These are phyloP conservation scores for Leccinum rimulosum DNA, from an alignment of 768 basidiomycete species.

Conservation along the genomic window DNA sequence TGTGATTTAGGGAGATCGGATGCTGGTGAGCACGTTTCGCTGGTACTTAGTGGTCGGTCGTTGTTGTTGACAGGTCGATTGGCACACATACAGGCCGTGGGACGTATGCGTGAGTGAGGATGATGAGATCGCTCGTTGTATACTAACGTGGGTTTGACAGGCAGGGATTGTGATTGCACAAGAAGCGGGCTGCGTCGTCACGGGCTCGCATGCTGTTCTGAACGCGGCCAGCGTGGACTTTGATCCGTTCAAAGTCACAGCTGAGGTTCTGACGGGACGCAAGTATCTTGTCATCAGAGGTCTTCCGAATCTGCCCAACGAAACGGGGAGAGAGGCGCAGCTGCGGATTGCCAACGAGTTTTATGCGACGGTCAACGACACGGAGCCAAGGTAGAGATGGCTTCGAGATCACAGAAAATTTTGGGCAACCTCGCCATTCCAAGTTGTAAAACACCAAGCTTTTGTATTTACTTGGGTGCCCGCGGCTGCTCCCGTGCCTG, in stretches of 20 bases:
- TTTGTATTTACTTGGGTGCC: too few species aligned
- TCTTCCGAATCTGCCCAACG: conserved; percentile 59
- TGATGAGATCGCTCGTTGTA: background rate
- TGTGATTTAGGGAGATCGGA: conserved; percentile 68
- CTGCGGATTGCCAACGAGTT: conserved; percentile 81
- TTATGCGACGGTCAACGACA: conserved; percentile 77
- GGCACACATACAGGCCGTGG: conserved; percentile 57
- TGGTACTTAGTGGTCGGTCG: background rate
- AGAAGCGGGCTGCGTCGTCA: conserved; percentile 82
- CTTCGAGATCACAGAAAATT: too few species aligned
- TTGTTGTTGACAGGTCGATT: background rate
- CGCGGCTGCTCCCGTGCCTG: too few species aligned
- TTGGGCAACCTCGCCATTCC: too few species aligned
- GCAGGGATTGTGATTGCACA: conserved; percentile 90
- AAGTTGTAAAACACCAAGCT: too few species aligned
- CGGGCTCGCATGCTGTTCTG: conserved; percentile 60
- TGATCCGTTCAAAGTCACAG: conserved; percentile 60
- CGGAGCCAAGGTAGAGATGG: conserved; percentile 44
- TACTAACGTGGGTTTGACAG: conserved; percentile 24
- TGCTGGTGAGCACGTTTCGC: conserved; percentile 45
- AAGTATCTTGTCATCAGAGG: conserved; percentile 79
- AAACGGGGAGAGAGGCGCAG: conserved; percentile 70
- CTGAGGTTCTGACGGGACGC: conserved; percentile 70
- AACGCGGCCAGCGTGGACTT: conserved; percentile 29
- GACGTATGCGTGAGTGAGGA: conserved; percentile 65